Base-by-base conservation (phyloP, 2,329 filamentous ascomycete genomes). In the Claviceps lovelessii region DNA sequence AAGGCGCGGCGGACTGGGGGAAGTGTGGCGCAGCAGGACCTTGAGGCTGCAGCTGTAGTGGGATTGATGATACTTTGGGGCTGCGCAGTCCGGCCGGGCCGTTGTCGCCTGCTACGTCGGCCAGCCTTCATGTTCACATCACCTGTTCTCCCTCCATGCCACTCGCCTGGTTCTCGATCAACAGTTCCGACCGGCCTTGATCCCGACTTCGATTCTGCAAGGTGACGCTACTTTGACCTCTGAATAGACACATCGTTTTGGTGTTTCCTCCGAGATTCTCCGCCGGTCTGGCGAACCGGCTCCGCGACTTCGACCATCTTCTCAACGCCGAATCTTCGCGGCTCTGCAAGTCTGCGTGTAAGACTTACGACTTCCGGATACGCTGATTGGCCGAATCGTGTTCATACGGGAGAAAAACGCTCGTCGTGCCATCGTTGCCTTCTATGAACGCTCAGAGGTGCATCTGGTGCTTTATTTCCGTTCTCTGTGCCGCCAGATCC, bases 361-460 rank as follows among this genome's bases (percentile, higher is more conserved):
- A 50, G 39, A 7, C 46, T 19, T 9, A 19, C 19, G n/a, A 23
- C 47, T 9, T 10, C 8, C 28, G 19, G 39, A 50, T 9, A 29
- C 4, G 10, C 19, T 23, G 33, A 35, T 44, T 42, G 29, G 28
- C 11, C 15, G 15, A n/a, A 29, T 31, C 10, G 13, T 23, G 8
- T n/a, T 9, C 23, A 42, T 13, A 17, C 15, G 13, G 17, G 52
- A 10, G 3, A 41, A 37, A 50, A 39, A 19, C 48, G 33, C 39
- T 33, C 19, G 19, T 7, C 35, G 37, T 41, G 49, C 41, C 29
- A 39, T 19, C 9, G 31, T 52, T 50, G 41, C 54, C 55, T 46
- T 57, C 52, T 46, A 56, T 58, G 57, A 54, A 39, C 50, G 37
- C 45, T 15, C 48, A 44, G 54, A 41, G 35, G 29, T 42, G 33